A percentile compares a stretch with the other conserved stretches of the same genome.
Conservation (phyloP, 148 eudicot species). For the Camellia granthamiana region DNA sequence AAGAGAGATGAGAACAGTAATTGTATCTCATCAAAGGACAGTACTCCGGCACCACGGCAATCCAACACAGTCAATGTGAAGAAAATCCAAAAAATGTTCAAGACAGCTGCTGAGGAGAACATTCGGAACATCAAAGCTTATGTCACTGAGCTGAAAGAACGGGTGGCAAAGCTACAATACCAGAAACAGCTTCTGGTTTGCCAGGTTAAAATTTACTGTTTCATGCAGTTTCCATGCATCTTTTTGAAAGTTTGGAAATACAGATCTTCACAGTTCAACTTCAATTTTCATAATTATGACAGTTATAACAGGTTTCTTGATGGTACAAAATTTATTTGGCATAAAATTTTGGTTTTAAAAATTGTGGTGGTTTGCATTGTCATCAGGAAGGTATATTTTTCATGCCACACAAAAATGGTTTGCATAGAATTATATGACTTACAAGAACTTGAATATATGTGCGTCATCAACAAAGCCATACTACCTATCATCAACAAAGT, state of each 20-base stretch:
- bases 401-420: not conserved
- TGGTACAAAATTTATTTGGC: not conserved
- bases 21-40: constrained; percentile 52
- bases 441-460: not conserved
- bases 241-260: not conserved
- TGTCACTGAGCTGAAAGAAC: constrained; percentile 87
- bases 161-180: constrained; percentile 96
- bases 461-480: not conserved
- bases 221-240: not conserved
- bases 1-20: constrained; percentile 30
- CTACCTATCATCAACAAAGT: not conserved
- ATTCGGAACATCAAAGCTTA: constrained; percentile 76
- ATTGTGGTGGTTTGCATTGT: not conserved
- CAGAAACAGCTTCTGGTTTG: constrained; percentile 94
- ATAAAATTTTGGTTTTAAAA: not conserved
- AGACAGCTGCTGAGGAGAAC: constrained; percentile 87
- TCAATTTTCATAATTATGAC: not conserved
- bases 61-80: constrained; percentile 65
- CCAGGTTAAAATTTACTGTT: constrained; percentile 53
- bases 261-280: not conserved
- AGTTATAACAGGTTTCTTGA: not conserved
- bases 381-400: not conserved
- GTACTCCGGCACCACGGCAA: constrained; percentile 44
- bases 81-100: constrained; percentile 84
- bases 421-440: not conserved